Evolutionary conservation across 345 rosid genomes (phyloP), one percentile per base, ranked within the genome.

Genomic region (Populus euphratica): DNA sequence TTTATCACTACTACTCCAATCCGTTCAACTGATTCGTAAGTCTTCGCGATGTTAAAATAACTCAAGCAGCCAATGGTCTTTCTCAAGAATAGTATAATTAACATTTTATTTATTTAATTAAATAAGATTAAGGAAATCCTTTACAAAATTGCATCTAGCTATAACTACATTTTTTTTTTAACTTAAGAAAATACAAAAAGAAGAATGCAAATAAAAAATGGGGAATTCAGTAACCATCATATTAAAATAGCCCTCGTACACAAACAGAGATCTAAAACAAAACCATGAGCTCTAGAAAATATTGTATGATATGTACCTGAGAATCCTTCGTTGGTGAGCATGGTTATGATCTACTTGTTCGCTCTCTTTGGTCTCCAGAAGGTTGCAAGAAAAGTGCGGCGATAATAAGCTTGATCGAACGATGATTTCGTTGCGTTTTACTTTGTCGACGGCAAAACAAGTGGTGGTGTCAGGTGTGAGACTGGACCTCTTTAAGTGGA

Each of bases 301-400:
- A 67, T 43, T 11, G 12, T 43, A 43, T 10, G 12, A 43, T 21
- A 38, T n/a, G 8, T 27, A 78, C 84, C 81, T 54, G 84, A 65
- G 73, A 54, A 75, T 10, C 73, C 79, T 1, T 78, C 84, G 76
- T 78, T 81, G 62, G 79, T 74, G 12, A 81, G 78, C 84, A 81
- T 81, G 21, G 68, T 59, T 50, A n/a, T 21, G 20, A 61, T 43
- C 2, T 5, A 68, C 29, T 16, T 23, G 38, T 7, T n/a, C 35
- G 73, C 47, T 70, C 49, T 68, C 47, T 43, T 50, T 27, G 63
- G 21, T 47, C 33, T 17, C 23, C 38, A 27, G 17, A 18, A 47
- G 9, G 21, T 52, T 52, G 59, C 59, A 52, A 52, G 59, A 20
- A 52, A 52, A 52, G 59, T 20, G 59, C 21, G 59, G 18, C 18